Percentiles rank a stretch among this genome's conserved stretches.
Evolutionary conservation across 495 filamentous ascomycete species (phyloP).

Genomic region (Parachaetomium inaequale): DNA sequence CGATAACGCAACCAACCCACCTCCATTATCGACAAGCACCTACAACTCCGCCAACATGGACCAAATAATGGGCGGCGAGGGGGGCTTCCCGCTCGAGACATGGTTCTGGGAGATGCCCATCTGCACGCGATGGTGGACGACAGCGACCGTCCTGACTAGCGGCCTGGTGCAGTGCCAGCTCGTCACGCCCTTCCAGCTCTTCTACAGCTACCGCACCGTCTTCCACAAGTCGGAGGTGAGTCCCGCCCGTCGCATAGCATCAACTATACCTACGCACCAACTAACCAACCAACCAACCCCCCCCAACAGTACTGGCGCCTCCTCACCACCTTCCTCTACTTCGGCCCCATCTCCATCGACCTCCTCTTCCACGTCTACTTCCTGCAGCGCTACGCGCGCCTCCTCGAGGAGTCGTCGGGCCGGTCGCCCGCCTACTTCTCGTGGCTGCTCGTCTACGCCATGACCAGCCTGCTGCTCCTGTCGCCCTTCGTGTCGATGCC

Average conservation of each 20-base stretch:
- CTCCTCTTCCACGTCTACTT: slow-evolving; percentile 99
- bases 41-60: slow-evolving; percentile 50
- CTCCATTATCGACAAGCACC: not conserved
- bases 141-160: slow-evolving; percentile 82
- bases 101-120: slow-evolving; percentile 99
- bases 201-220: slow-evolving; percentile 91
- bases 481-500: slow-evolving; percentile 84
- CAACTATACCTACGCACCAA: not conserved
- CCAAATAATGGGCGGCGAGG: slow-evolving; percentile 61
- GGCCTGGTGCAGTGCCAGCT: slow-evolving; percentile 90
- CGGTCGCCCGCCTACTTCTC: slow-evolving; percentile 88
- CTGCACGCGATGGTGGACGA: slow-evolving; percentile 94
- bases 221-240: slow-evolving; percentile 82
- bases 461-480: slow-evolving; percentile 67
- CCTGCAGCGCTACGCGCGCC: slow-evolving; percentile 90
- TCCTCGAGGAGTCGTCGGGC: slow-evolving; percentile 90
- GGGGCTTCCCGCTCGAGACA: slow-evolving; percentile 81
- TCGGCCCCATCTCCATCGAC: slow-evolving; percentile 89
- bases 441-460: slow-evolving; percentile 87
- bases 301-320: slow-evolving; percentile 83
- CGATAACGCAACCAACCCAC: not conserved
- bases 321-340: slow-evolving; percentile 92
- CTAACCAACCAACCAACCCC: not conserved
- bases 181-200: slow-evolving; percentile 86
- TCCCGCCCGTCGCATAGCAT: not conserved